These are phyloP conservation scores for Akebia trifoliata DNA, from an alignment of 164 flowering plant genomes.

Conservation along the genomic window DNA sequence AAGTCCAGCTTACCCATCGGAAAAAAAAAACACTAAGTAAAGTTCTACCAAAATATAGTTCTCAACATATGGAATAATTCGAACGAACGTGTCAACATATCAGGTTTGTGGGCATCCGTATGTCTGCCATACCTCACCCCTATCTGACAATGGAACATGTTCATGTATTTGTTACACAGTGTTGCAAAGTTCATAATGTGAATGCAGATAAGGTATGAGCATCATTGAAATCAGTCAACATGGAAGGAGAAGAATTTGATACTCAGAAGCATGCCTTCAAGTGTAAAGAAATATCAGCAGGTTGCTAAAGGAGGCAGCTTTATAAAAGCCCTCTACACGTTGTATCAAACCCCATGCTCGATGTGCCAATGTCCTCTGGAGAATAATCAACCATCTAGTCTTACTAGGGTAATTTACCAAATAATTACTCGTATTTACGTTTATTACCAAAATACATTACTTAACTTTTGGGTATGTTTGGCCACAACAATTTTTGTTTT, in stretches of 20 bases:
- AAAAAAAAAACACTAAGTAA: too few species aligned
- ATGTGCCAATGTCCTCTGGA: conserved; percentile 77
- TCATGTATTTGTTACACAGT: too few species aligned
- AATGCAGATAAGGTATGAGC: not conserved
- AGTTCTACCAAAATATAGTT: too few species aligned
- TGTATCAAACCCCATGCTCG: conserved; percentile 76
- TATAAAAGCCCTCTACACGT: conserved; percentile 76
- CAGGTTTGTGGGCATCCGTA: too few species aligned
- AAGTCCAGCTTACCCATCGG: too few species aligned
- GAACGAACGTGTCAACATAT: too few species aligned
- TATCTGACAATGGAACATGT: too few species aligned
- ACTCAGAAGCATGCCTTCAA: conserved; percentile 56
- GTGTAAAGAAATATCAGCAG: conserved; percentile 79
- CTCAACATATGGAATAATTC: too few species aligned
- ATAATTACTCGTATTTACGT: not conserved
- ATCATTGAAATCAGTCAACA: not conserved
- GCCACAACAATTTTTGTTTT: too few species aligned
- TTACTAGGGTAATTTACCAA: conserved; percentile 11
- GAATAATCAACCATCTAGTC: conserved; percentile 9
- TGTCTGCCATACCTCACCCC: too few species aligned
- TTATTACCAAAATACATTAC: not conserved
- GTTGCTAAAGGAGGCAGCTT: conserved; percentile 85
- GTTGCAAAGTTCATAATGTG: not conserved
- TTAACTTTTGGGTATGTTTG: too few species aligned
- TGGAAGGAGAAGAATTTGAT: not conserved